Conservation (phyloP, 2,329 filamentous ascomycete genomes). For the Trichoderma sp. region DNA sequence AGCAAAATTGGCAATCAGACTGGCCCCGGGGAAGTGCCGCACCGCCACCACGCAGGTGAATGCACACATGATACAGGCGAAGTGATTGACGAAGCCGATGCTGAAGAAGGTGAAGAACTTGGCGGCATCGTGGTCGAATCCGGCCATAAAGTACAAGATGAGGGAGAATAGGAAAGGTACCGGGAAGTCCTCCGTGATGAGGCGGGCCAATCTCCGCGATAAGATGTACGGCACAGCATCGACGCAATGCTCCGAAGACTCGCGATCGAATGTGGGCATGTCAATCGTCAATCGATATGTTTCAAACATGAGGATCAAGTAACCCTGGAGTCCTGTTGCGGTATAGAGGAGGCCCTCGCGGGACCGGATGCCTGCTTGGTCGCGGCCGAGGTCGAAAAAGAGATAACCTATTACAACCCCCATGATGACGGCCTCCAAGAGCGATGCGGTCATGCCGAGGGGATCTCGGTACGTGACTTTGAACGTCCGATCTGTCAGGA, state of each 20-base stretch:
- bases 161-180: conserved; percentile 71
- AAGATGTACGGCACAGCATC: conserved; percentile 69
- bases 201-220: conserved; percentile 67
- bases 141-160: conserved; percentile 78
- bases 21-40: conserved; percentile 70
- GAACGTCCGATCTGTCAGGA: conserved; percentile 69
- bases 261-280: conserved; percentile 74
- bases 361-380: conserved; percentile 72
- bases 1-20: conserved; percentile 69
- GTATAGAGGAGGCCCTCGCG: conserved; percentile 74
- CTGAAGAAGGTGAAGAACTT: conserved; percentile 75
- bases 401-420: conserved; percentile 73
- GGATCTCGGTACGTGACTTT: conserved; percentile 76
- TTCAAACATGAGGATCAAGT: conserved; percentile 75
- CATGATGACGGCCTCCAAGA: conserved; percentile 71
- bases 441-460: conserved; percentile 70
- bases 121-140: conserved; percentile 63
- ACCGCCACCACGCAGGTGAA: conserved; percentile 66
- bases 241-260: conserved; percentile 72
- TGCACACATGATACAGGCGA: conserved; percentile 72
- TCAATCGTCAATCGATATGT: conserved; percentile 74
- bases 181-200: conserved; percentile 71
- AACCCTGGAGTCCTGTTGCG: conserved; percentile 71
- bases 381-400: conserved; percentile 66
- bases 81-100: conserved; percentile 69